These are phyloP conservation scores for Rauvolfia tetraphylla DNA, from an alignment of 257 asterid genomes.

Conservation along the genomic window DNA sequence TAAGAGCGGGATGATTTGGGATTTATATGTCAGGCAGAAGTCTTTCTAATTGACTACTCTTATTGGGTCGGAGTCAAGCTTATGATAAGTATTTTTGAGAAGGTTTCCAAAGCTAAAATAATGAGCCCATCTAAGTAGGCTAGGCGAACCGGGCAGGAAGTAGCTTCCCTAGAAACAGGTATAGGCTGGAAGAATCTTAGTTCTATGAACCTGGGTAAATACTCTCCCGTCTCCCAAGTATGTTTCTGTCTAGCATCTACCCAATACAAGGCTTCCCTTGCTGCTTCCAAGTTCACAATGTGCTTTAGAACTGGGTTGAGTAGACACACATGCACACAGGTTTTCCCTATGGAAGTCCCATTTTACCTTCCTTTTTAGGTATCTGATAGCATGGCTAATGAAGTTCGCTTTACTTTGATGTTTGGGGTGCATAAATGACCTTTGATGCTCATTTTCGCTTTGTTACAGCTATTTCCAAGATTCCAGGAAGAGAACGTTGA, in stretches of 20 bases:
- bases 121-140: background rate
- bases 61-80: background rate
- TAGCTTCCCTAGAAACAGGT: background rate
- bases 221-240: background rate
- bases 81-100: background rate
- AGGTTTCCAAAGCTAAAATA: background rate
- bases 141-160: background rate
- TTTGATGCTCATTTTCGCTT: background rate
- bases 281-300: background rate
- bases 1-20: background rate
- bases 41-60: background rate
- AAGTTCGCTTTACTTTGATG: background rate
- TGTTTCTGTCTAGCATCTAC: background rate
- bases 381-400: too few species aligned
- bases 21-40: background rate
- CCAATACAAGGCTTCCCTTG: background rate
- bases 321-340: too few species aligned
- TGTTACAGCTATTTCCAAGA: slow-evolving; percentile 14
- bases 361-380: background rate
- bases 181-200: background rate
- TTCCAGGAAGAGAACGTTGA: slow-evolving; percentile 19
- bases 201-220: background rate
- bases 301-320: background rate
- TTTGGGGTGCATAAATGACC: background rate
- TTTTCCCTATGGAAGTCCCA: background rate